A percentile compares a stretch with the other conserved stretches of the same genome.
Evolutionary conservation across 352 stramenopile genomes (phyloP).

Genomic region (Phytophthora macrochlamydospora): DNA sequence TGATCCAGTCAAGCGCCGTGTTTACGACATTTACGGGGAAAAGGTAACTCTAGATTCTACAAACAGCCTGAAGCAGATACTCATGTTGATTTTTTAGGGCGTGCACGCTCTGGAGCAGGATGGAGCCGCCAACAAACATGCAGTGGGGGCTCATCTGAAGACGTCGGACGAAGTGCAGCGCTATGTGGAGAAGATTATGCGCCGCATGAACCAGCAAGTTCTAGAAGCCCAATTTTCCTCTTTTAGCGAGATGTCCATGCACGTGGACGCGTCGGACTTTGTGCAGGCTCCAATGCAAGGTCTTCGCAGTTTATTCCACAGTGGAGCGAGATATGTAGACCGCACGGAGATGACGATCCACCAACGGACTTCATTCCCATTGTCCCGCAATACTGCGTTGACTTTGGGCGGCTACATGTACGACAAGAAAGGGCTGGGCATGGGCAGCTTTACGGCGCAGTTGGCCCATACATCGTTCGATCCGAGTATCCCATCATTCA

Average conservation of each 20-base stretch:
- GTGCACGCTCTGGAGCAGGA: constrained; percentile 74
- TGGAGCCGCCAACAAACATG: constrained; percentile 31
- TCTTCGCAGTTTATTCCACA: constrained; percentile 50
- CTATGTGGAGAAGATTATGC: constrained; percentile 62
- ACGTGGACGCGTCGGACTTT: constrained; percentile 80
- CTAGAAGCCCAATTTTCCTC: constrained; percentile 80
- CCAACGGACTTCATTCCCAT: constrained; percentile 71
- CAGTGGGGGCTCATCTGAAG: constrained; percentile 49
- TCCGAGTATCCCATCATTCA: constrained; percentile 61
- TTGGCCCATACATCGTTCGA: constrained; percentile 73
- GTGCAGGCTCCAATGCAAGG: constrained; percentile 66
- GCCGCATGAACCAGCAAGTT: constrained; percentile 67
- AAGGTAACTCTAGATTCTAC: constrained; percentile 21
- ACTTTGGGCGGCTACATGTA: constrained; percentile 86
- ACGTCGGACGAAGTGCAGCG: constrained; percentile 54
- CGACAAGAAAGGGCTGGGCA: constrained; percentile 75
- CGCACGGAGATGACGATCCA: constrained; percentile 84
- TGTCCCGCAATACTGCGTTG: constrained; percentile 60
- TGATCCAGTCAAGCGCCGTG: constrained; percentile 64
- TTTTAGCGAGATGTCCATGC: constrained; percentile 82
- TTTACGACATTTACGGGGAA: constrained; percentile 84
- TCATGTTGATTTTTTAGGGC: constrained; percentile 27
- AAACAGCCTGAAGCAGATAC: neutral
- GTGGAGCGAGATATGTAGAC: constrained; percentile 53
- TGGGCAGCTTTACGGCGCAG: constrained; percentile 72